Evolutionary conservation across 1,284 basidiomycete species (phyloP), one percentile per base, ranked within the genome.

Genomic region (Xerocomus nothofagi): DNA sequence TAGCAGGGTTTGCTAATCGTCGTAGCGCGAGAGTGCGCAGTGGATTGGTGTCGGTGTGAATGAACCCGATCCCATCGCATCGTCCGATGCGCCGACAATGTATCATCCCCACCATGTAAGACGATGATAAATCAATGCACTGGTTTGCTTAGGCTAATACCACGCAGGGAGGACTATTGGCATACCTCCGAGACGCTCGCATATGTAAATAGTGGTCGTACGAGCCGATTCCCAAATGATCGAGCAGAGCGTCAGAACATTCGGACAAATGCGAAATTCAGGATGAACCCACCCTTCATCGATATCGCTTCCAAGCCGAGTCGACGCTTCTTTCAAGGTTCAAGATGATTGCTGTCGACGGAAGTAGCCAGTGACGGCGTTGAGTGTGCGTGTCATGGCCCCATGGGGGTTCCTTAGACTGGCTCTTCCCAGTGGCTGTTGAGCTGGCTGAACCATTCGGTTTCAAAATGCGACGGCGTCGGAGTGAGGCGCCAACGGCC

Each of bases 91-190:
- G 14, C 27, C 17, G 44, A 43, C 41, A 39, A 37, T 23, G n/a
- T n/a, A 61, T 55, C 44, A 60, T 45, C 18, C 11, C 4, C 15
- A 31, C 7, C 32, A 10, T 45, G 54, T 49, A 57, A 59, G 41
- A 44, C 20, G 27, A 14, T 29, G 29, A 18, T 34, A 14, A 29
- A n/a, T n/a, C n/a, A 40, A 27, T 17, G 5, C 10, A 23, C 6
- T 29, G 12, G 27, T 29, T 11, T 11, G 11, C 27, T 11, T 29
- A 29, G 27, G 27, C 27, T 14, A 12, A 14, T 1, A 8, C 27
- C 27, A 4, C 4, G n/a, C 8, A 34, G 18, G 33, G 18, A 6
- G 32, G 17, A 15, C 14, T 14, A 33, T 7, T 15, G 12, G 5
- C 5, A 9, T 23, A 3, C 20, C 12, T 30, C 38, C 41, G 41